phyloP scores from a whole-genome alignment of 225 moss, liverwort and hornwort genomes.

The Polytrichum commune region DNA sequence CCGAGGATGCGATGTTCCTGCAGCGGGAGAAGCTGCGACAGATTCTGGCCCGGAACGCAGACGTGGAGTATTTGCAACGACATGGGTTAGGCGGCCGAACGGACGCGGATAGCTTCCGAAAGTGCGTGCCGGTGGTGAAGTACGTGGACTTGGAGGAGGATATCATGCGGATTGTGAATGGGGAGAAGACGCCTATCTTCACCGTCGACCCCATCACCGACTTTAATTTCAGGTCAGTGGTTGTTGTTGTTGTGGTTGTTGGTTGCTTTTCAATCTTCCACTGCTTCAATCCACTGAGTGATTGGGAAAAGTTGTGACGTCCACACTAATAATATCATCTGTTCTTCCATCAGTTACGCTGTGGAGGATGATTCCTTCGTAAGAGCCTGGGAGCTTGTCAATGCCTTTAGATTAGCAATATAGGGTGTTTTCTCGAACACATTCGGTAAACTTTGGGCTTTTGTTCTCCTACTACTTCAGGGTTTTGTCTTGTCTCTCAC shows the following conservation, averaged over 20 bases:
- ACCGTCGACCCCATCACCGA: slow-evolving; percentile 17
- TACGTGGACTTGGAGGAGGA: slow-evolving; percentile 17
- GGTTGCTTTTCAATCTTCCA: background rate
- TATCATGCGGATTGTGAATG: slow-evolving; percentile 21
- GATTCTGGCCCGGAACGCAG: slow-evolving; percentile 25
- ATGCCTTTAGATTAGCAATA: background rate
- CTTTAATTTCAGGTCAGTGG: slow-evolving; percentile 3
- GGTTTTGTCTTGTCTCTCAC: no score
- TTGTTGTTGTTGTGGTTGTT: background rate
- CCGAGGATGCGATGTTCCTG: slow-evolving; percentile 1
- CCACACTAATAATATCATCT: no score
- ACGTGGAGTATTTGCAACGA: slow-evolving; percentile 35
- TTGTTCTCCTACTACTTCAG: no score
- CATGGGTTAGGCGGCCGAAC: slow-evolving; percentile 25
- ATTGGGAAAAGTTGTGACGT: background rate
- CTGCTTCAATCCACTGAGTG: background rate
- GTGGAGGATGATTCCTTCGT: no score
- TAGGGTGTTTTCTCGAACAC: background rate
- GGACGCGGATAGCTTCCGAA: slow-evolving; percentile 24
- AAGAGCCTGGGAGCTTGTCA: background rate
- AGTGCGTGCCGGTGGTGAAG: slow-evolving; percentile 20
- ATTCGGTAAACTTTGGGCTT: no score
- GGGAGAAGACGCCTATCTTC: slow-evolving; percentile 26
- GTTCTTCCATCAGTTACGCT: no score
- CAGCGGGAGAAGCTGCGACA: slow-evolving; percentile 19